These are phyloP conservation scores for Barnettozyma pratensis DNA, from an alignment of 805 yeast species.

Conservation along the genomic window DNA sequence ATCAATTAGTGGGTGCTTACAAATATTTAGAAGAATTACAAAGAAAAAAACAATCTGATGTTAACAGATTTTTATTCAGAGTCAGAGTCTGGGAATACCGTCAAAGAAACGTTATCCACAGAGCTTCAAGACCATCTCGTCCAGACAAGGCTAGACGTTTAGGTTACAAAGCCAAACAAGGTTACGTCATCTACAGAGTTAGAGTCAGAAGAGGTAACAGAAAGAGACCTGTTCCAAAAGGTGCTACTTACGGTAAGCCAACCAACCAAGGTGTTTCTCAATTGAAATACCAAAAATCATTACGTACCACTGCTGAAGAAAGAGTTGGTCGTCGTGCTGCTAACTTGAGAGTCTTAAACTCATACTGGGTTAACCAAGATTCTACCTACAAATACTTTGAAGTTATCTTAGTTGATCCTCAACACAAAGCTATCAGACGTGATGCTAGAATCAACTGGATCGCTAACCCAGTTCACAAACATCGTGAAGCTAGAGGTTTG, in stretches of 20 bases:
- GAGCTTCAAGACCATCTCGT: conserved; percentile 97
- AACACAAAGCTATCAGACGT: conserved; percentile 98
- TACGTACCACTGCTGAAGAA: conserved; percentile 99
- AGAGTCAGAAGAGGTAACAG: conserved; percentile 99
- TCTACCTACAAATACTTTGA: conserved; percentile 99
- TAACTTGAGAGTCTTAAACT: conserved; percentile 98
- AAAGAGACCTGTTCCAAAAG: conserved; percentile 99
- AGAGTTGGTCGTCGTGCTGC: conserved; percentile 98
- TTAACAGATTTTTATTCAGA: conserved; percentile 96
- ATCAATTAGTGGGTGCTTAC: conserved; percentile 91
- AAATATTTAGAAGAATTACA: conserved; percentile 98
- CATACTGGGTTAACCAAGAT: conserved; percentile 99
- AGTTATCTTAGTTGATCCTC: conserved; percentile 96
- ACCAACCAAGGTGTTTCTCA: conserved; percentile 99
- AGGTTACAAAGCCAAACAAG: conserved; percentile 99
- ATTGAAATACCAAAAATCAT: conserved; percentile 97
- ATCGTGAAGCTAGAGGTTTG: conserved; percentile 99
- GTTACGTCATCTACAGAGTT: conserved; percentile 96
- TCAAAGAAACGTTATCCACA: conserved; percentile 97
- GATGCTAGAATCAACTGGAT: conserved; percentile 99
- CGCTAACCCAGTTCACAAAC: conserved; percentile 99
- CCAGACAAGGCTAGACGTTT: conserved; percentile 99
- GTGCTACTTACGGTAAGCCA: conserved; percentile 99
- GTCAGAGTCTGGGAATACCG: conserved; percentile 99
- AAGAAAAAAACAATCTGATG: conserved; percentile 99